phyloP scores from a whole-genome alignment of 1,139 yeast species.

The Blastobotrys indianensis region DNA sequence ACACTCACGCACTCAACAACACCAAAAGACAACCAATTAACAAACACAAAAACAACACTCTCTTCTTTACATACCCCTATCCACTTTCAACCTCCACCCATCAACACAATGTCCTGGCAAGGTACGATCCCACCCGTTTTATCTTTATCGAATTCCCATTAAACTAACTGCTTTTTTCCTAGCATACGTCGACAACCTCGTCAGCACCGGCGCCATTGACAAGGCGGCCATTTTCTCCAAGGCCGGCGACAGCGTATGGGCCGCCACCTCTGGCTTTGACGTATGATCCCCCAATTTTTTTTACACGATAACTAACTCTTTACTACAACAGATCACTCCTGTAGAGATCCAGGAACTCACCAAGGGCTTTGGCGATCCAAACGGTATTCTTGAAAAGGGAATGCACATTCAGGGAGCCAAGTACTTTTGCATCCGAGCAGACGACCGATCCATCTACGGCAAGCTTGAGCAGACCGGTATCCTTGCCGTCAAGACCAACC shows the following conservation, averaged over 20 bases:
- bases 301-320: neutral
- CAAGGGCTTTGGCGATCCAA: conserved; percentile 73
- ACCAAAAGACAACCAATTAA: too few species aligned
- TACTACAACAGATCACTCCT: conserved; percentile 35
- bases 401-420: conserved; percentile 80
- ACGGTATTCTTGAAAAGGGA: conserved; percentile 75
- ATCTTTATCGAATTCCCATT: neutral
- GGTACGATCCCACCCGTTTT: too few species aligned
- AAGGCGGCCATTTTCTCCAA: conserved; percentile 88
- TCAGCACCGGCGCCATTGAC: conserved; percentile 81
- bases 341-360: conserved; percentile 72
- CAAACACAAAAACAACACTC: too few species aligned
- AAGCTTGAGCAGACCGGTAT: conserved; percentile 85
- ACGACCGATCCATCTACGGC: conserved; percentile 90
- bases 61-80: neutral
- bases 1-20: too few species aligned
- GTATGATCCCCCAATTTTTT: conserved; percentile 35
- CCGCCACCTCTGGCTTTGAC: conserved; percentile 66
- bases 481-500: conserved; percentile 86
- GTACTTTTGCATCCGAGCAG: conserved; percentile 84
- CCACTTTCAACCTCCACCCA: neutral
- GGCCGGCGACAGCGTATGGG: conserved; percentile 96
- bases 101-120: conserved; percentile 10
- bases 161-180: conserved; percentile 8
- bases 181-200: conserved; percentile 92